A percentile compares a stretch with the other conserved stretches of the same genome.
These are phyloP conservation scores for Linum usitatissimum DNA, from an alignment of 345 rosid species.

Conservation along the genomic window DNA sequence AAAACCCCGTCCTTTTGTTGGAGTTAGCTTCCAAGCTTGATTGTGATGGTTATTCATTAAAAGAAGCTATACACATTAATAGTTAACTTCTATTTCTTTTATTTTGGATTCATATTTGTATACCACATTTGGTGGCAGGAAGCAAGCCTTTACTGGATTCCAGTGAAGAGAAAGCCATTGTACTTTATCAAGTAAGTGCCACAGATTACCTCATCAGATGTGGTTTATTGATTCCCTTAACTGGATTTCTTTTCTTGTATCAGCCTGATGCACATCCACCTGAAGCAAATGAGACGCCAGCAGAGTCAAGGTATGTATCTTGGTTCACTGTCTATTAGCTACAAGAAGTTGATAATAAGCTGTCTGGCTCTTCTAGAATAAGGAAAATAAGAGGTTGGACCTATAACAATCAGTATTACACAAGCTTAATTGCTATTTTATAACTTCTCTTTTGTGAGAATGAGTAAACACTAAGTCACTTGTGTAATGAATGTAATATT, in stretches of 20 bases:
- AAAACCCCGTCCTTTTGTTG: background rate
- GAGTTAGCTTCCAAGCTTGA: background rate
- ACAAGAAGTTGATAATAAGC: background rate
- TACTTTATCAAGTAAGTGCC: conserved; percentile 58
- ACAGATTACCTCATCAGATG: conserved; percentile 5
- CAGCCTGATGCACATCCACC: conserved; percentile 61
- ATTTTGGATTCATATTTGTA: conserved; percentile 9
- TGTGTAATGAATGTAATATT: background rate
- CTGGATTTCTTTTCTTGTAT: conserved; percentile 20
- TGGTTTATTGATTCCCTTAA: conserved; percentile 11
- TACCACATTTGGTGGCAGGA: conserved; percentile 25
- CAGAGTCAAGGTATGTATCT: conserved; percentile 60
- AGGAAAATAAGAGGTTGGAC: background rate
- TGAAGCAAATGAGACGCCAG: conserved; percentile 42
- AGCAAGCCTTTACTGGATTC: conserved; percentile 30
- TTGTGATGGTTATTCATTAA: conserved; percentile 5
- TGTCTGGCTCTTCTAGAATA: background rate
- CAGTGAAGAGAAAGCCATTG: conserved; percentile 79
- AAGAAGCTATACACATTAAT: conserved; percentile 1
- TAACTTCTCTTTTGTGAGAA: background rate
- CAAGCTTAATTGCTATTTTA: background rate
- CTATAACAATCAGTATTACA: background rate
- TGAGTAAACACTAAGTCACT: conserved; percentile 1
- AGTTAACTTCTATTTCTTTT: conserved; percentile 2
- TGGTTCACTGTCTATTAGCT: background rate